Conservation (phyloP, 2,329 filamentous ascomycete genomes). For the Curvularia spicifera region DNA sequence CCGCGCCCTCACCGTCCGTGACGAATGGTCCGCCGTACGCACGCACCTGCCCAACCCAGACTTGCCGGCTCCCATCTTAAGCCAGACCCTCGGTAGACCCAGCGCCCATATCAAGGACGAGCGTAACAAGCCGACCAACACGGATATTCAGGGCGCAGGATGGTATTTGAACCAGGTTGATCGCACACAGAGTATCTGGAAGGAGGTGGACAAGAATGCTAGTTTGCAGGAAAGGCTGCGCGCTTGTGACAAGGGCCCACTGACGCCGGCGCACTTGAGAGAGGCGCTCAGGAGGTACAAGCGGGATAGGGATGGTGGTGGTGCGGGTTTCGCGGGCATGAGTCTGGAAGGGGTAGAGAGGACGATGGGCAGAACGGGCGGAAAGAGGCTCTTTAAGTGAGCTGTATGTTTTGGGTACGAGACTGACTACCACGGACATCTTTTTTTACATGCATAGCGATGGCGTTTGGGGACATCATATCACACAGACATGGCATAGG, state of each 20-base stretch:
- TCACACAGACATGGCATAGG: not conserved
- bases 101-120: constrained; percentile 38
- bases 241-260: constrained; percentile 58
- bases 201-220: constrained; percentile 35
- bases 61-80: constrained; percentile 35
- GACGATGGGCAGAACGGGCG: constrained; percentile 54
- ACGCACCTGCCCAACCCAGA: constrained; percentile 44
- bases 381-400: constrained; percentile 55
- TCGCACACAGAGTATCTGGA: constrained; percentile 34
- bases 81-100: constrained; percentile 37
- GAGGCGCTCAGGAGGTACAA: constrained; percentile 76
- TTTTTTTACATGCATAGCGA: constrained; percentile 17
- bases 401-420: not conserved
- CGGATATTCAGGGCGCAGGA: constrained; percentile 37
- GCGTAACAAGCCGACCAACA: constrained; percentile 35
- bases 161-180: constrained; percentile 35
- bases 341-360: constrained; percentile 57
- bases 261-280: constrained; percentile 76
- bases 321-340: constrained; percentile 58
- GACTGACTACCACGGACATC: not conserved
- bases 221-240: constrained; percentile 38
- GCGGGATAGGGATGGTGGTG: constrained; percentile 66
- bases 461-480: constrained; percentile 15
- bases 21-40: constrained; percentile 68
- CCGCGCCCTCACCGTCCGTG: constrained; percentile 71